A percentile compares a stretch with the other conserved stretches of the same genome.
phyloP scores from a whole-genome alignment of 148 eudicot species.

The Diospyros lotus region DNA sequence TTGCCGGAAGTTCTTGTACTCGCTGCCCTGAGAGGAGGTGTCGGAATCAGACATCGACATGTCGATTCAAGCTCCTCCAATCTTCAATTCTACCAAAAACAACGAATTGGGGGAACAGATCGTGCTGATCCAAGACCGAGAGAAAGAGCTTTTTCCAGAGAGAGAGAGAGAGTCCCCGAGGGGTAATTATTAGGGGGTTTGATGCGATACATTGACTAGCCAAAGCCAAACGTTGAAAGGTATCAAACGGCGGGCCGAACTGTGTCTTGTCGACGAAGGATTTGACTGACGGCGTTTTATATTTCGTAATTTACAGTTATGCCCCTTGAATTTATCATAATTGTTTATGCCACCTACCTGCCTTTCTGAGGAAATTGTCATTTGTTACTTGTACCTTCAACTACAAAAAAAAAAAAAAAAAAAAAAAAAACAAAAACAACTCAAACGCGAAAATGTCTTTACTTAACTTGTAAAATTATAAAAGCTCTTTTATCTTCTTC shows the following conservation, averaged over 20 bases:
- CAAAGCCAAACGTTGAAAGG: slow-evolving; percentile 3
- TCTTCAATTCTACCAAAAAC: not conserved
- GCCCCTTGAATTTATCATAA: no score
- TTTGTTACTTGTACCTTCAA: no score
- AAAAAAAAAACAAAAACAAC: no score
- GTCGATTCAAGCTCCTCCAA: not conserved
- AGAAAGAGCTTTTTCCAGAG: not conserved
- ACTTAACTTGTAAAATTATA: no score
- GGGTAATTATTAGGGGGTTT: not conserved
- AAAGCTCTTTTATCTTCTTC: no score
- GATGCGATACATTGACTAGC: not conserved
- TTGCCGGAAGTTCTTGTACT: slow-evolving; percentile 62
- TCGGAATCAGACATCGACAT: slow-evolving; percentile 95
- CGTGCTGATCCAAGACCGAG: slow-evolving; percentile 5
- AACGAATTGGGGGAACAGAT: slow-evolving; percentile 2
- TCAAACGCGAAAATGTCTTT: no score
- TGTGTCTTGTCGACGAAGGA: not conserved
- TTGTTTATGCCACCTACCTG: no score
- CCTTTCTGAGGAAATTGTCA: no score
- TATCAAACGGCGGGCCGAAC: not conserved
- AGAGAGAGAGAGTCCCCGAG: not conserved
- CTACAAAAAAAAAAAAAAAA: no score
- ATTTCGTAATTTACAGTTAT: no score
- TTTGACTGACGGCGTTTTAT: no score
- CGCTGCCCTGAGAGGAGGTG: slow-evolving; percentile 53